Percentiles rank a stretch among this genome's conserved stretches.
These are phyloP conservation scores for Hypericum androsaemum DNA, from an alignment of 345 rosid genomes.

Conservation along the genomic window DNA sequence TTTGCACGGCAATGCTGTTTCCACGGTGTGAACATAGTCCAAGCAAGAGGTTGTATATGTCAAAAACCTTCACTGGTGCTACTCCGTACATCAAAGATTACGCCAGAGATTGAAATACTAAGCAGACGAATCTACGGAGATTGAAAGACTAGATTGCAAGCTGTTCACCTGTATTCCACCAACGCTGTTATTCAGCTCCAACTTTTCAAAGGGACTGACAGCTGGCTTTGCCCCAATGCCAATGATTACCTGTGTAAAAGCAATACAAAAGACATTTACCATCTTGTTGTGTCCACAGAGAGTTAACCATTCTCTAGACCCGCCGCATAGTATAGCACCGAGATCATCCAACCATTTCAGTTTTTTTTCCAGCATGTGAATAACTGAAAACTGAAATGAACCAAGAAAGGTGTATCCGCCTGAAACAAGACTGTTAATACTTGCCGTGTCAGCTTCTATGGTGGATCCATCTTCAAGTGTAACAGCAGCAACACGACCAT, in stretches of 20 bases:
- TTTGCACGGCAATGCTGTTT: too few species aligned
- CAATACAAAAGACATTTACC: too few species aligned
- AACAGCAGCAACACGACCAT: conserved; percentile 65
- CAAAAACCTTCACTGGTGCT: too few species aligned
- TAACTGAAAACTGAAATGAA: neutral
- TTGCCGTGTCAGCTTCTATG: conserved; percentile 72
- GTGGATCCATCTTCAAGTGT: conserved; percentile 81
- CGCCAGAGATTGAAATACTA: neutral
- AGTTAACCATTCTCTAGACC: too few species aligned
- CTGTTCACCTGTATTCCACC: conserved; percentile 89
- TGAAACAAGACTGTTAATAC: conserved; percentile 13
- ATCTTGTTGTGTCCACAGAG: too few species aligned
- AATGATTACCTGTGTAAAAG: conserved; percentile 45
- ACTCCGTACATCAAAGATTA: too few species aligned
- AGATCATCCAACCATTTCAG: too few species aligned
- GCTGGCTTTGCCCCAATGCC: conserved; percentile 97
- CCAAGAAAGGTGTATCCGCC: neutral
- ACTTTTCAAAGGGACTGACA: conserved; percentile 56
- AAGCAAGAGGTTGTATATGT: too few species aligned
- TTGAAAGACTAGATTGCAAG: neutral
- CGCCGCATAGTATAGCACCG: too few species aligned
- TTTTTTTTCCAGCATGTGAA: too few species aligned
- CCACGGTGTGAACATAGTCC: too few species aligned
- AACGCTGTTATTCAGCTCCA: conserved; percentile 47
- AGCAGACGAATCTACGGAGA: neutral